phyloP scores from a whole-genome alignment of 2,329 filamentous ascomycete genomes.

The Cytospora schulzeri region DNA sequence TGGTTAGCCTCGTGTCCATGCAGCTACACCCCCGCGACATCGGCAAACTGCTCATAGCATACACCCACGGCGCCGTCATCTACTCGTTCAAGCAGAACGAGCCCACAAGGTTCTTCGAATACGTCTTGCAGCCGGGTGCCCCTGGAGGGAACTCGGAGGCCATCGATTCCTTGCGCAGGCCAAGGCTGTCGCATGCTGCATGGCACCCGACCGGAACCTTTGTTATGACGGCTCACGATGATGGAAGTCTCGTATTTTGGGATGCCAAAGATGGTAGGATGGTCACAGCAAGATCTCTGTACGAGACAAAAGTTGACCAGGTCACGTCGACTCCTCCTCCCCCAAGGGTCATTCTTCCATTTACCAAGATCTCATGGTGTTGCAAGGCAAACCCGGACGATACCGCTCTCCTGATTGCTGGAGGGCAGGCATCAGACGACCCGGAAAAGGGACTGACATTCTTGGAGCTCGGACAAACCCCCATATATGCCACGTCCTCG shows the following conservation, averaged over 20 bases:
- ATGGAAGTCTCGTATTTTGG: constrained; percentile 92
- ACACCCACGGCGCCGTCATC: constrained; percentile 81
- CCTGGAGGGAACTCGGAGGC: constrained; percentile 75
- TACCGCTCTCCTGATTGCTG: constrained; percentile 83
- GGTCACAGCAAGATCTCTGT: constrained; percentile 79
- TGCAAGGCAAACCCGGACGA: constrained; percentile 93
- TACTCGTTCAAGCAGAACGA: constrained; percentile 95
- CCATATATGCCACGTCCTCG: constrained; percentile 86
- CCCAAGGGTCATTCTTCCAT: constrained; percentile 69
- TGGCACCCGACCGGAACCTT: constrained; percentile 98
- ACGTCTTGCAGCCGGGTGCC: constrained; percentile 78
- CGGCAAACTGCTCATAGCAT: constrained; percentile 88
- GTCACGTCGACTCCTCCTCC: constrained; percentile 55
- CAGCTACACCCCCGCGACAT: constrained; percentile 90
- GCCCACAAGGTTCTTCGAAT: constrained; percentile 77
- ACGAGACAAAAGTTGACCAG: constrained; percentile 72
- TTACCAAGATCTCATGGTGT: constrained; percentile 85
- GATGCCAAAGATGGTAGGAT: constrained; percentile 86
- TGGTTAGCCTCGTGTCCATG: constrained; percentile 69
- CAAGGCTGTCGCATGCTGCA: constrained; percentile 76
- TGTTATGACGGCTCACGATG: constrained; percentile 82
- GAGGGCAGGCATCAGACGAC: constrained; percentile 70
- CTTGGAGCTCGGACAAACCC: constrained; percentile 84
- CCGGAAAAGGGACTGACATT: constrained; percentile 80
- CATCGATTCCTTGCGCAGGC: constrained; percentile 65